Percentiles rank a stretch among this genome's conserved stretches.
These are phyloP conservation scores for Galerina sulciceps DNA, from an alignment of 768 basidiomycete genomes.

Conservation along the genomic window DNA sequence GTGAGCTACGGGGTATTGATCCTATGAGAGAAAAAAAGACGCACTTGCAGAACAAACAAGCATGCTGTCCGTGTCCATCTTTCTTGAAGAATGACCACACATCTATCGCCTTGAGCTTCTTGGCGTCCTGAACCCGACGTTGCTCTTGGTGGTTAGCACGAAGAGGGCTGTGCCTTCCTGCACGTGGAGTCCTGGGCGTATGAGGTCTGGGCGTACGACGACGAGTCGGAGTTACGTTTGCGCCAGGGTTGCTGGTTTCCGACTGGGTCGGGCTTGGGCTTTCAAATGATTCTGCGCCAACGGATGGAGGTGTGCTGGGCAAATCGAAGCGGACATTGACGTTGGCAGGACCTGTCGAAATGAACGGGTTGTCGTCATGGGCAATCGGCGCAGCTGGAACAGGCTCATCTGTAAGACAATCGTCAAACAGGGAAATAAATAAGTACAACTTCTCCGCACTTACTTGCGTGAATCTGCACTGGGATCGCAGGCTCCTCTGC, in stretches of 20 bases:
- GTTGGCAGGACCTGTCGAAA: neutral
- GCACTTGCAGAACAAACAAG: too few species aligned
- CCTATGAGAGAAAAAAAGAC: too few species aligned
- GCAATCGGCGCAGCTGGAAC: neutral
- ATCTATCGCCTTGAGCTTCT: too few species aligned
- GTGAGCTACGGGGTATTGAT: too few species aligned
- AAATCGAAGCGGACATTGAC: neutral
- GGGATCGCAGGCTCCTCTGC: too few species aligned
- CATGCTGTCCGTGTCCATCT: too few species aligned
- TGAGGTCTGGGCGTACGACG: neutral
- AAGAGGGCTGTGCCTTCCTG: too few species aligned
- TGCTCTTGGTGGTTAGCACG: too few species aligned
- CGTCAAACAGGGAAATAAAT: neutral
- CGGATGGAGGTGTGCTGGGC: constrained; percentile 4
- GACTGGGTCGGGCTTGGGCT: neutral
- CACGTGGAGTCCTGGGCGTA: too few species aligned
- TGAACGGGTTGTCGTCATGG: constrained; percentile 1
- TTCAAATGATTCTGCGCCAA: neutral
- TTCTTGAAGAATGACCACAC: too few species aligned
- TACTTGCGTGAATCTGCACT: too few species aligned
- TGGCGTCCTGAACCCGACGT: too few species aligned
- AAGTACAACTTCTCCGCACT: neutral
- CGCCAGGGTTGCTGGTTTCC: neutral
- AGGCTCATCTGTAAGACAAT: neutral
- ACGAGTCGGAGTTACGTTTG: neutral